Evolutionary conservation across 2,329 filamentous ascomycete genomes (phyloP), one percentile per base, ranked within the genome.

Genomic region (Balansia obtecta): DNA sequence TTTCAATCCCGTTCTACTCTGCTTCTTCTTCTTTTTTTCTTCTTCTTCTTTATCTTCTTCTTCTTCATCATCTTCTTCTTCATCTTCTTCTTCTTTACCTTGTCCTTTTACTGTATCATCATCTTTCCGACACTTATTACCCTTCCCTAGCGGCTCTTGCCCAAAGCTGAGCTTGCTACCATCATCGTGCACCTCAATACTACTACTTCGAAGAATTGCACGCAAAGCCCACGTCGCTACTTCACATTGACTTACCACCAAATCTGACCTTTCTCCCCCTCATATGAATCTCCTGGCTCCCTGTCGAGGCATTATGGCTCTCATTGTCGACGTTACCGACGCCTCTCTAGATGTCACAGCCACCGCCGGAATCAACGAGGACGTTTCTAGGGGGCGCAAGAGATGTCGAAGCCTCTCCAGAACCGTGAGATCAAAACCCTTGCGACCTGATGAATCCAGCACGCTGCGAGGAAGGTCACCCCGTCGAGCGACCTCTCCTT

Each of bases 391-490:
- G 52, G 68, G 68, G 32, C 68, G 68, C 53, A 71, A 65, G 56
- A 63, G 68, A 53, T 65, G 67, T 52, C 65, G 68, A 51, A 69
- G 66, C 58, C 60, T 62, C 37, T 66, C 62, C 42, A 62, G 66
- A 38, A 54, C 61, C 49, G 60, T 57, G 50, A 56, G 38, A 16
- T n/a, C 63, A 48, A 61, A 62, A 47, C 56, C 62, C 43, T 57
- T 64, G 43, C 64, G 65, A 34, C 55, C 66, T 5, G 67, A 70
- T 33, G 68, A 70, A 48, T 69, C 68, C 16, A 71, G 68, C 65
- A 71, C 66, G 7, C 62, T 71, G 32, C 65, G 68, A 48, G 68
- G 68, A 41, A 65, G 68, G 40, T 69, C 68, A 48, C 67, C 66
- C 30, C 63, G 65, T 13, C 65, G 68, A 46, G 68, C 68, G 15